Percentiles rank a stretch among this genome's conserved stretches.
Evolutionary conservation across 306 rosid species (phyloP).

Genomic region (Lupinus albus): DNA sequence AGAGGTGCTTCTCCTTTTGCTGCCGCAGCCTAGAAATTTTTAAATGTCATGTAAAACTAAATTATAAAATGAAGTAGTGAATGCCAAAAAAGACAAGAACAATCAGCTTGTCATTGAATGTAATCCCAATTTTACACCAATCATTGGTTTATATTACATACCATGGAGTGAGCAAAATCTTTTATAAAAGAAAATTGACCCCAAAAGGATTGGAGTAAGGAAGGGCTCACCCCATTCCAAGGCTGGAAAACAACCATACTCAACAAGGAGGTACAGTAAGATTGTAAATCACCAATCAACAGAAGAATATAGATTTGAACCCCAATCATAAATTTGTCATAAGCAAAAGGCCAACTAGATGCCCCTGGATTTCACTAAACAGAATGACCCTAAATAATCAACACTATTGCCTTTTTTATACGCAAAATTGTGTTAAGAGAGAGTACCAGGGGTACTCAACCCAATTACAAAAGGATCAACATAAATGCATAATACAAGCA

Average conservation of each 20-base stretch:
- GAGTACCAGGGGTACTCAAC: too few relatives aligned
- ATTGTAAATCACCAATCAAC: too few relatives aligned
- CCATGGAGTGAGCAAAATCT: constrained; percentile 13
- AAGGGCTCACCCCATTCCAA: not conserved
- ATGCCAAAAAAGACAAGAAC: not conserved
- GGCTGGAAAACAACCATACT: not conserved
- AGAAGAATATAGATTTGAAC: not conserved
- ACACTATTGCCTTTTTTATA: not conserved
- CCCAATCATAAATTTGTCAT: not conserved
- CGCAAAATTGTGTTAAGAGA: too few relatives aligned
- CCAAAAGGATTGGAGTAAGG: not conserved
- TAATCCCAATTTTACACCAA: constrained; percentile 13
- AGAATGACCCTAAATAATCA: constrained; percentile 19
- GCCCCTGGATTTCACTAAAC: not conserved
- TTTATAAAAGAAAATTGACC: constrained; percentile 17
- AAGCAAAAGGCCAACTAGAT: not conserved
- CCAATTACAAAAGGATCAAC: too few relatives aligned
- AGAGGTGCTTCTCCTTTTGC: constrained; percentile 99
- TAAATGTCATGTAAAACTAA: constrained; percentile 28
- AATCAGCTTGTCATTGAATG: not conserved
- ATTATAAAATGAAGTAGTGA: too few relatives aligned
- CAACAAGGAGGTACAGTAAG: not conserved
- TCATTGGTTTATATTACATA: constrained; percentile 13
- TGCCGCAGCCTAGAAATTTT: constrained; percentile 85
- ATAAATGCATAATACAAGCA: too few relatives aligned